A percentile compares a stretch with the other conserved stretches of the same genome.
Conservation (phyloP, 345 rosid species). For the Eutrema yunnanense region DNA sequence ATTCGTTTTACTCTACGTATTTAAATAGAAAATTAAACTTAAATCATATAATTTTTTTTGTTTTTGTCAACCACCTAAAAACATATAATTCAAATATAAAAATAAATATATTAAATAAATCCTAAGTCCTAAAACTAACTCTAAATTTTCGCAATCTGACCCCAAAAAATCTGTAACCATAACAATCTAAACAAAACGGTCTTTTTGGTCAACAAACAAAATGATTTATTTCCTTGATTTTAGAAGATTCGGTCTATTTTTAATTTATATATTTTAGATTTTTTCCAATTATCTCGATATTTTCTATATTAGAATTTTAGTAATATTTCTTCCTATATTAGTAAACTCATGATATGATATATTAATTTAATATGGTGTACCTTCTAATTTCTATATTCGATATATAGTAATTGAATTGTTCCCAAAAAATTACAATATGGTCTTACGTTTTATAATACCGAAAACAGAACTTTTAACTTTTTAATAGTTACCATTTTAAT, state of each 20-base stretch:
- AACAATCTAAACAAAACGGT: neutral
- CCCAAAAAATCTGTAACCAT: neutral
- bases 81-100: neutral
- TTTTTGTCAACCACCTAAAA: neutral
- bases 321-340: neutral
- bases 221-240: neutral
- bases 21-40: neutral
- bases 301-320: neutral
- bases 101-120: neutral
- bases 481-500: too few relatives aligned
- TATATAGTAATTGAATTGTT: neutral
- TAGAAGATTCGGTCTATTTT: neutral
- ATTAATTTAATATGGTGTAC: neutral
- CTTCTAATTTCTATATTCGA: neutral
- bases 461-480: too few relatives aligned
- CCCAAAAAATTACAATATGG: too few relatives aligned
- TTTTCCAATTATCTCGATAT: neutral
- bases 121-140: neutral
- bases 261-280: neutral
- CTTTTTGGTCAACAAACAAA: neutral
- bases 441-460: too few relatives aligned
- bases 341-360: neutral
- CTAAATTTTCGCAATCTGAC: too few relatives aligned
- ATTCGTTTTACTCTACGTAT: neutral
- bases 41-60: neutral